Evolutionary conservation across 805 yeast species (phyloP).

Genomic region (Saccharomyces mikatae): DNA sequence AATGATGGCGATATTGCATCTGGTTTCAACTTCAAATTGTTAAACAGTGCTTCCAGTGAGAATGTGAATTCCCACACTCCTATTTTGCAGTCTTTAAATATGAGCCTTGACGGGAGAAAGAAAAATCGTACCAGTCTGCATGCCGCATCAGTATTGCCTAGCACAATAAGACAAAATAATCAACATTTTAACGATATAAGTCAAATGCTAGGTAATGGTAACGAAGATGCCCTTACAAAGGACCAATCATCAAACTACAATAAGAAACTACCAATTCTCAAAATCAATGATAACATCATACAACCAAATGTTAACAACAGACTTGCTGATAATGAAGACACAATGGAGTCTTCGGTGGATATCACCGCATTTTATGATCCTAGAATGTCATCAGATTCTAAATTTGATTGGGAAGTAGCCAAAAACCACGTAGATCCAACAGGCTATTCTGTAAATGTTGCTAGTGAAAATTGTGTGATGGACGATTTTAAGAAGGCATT

Average conservation of each 20-base stretch:
- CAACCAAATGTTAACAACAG: background rate
- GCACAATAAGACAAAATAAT: constrained; percentile 23
- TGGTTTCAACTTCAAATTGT: constrained; percentile 2
- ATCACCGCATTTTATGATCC: constrained; percentile 31
- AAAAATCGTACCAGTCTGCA: background rate
- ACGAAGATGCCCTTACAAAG: constrained; percentile 1
- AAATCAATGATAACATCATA: background rate
- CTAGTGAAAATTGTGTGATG: constrained; percentile 15
- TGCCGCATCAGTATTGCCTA: constrained; percentile 12
- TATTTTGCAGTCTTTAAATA: constrained; percentile 1
- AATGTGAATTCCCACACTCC: background rate
- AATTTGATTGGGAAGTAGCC: background rate
- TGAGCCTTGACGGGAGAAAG: background rate
- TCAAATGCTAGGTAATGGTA: constrained; percentile 11
- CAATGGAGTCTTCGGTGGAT: constrained; percentile 30
- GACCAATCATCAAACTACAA: background rate
- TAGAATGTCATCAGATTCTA: background rate
- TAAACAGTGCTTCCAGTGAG: background rate
- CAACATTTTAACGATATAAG: constrained; percentile 21
- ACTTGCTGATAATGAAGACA: constrained; percentile 9
- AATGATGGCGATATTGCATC: constrained; percentile 14
- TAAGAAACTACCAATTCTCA: background rate
- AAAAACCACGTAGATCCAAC: background rate
- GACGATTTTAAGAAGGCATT: constrained; percentile 20
- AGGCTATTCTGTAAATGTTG: constrained; percentile 14